Evolutionary conservation across 2,329 filamentous ascomycete species (phyloP).

Genomic region (Penicillium thymicola): DNA sequence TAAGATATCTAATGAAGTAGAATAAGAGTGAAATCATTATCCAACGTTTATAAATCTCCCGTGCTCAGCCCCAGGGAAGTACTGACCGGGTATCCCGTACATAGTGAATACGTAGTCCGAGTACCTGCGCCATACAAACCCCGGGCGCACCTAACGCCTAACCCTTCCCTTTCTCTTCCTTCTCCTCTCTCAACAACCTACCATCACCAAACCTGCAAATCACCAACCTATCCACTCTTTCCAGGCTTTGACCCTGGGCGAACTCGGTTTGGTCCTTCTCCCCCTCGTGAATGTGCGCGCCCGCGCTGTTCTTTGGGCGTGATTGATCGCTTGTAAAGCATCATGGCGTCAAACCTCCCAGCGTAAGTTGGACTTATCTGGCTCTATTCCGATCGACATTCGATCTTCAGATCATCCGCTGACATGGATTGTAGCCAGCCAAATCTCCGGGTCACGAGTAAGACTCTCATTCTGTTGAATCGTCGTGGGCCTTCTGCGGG

Average conservation of each 20-base stretch:
- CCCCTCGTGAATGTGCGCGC: constrained; percentile 35
- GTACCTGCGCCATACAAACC: constrained; percentile 21
- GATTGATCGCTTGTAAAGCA: constrained; percentile 36
- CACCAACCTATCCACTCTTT: constrained; percentile 8
- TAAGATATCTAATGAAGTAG: neutral
- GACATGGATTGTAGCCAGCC: constrained; percentile 57
- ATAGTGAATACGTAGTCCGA: constrained; percentile 17
- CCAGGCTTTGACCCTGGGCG: constrained; percentile 14
- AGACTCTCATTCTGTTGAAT: constrained; percentile 23
- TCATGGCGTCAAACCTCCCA: constrained; percentile 60
- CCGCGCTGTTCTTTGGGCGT: constrained; percentile 33
- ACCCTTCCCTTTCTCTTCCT: constrained; percentile 18
- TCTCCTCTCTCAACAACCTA: constrained; percentile 15
- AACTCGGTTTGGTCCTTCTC: constrained; percentile 10
- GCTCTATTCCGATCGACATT: constrained; percentile 1
- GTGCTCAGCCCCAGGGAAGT: constrained; percentile 22
- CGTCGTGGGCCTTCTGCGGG: constrained; percentile 21
- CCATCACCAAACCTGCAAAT: constrained; percentile 17
- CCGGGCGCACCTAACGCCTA: constrained; percentile 16
- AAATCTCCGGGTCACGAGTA: constrained; percentile 93
- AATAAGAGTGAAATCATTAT: neutral
- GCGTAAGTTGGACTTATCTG: constrained; percentile 50
- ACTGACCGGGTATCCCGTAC: constrained; percentile 13
- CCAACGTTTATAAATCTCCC: constrained; percentile 2
- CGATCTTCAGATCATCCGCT: constrained; percentile 9